Conservation (phyloP, 2,329 filamentous ascomycete genomes). For the Hymenoscyphus fructigenus region DNA sequence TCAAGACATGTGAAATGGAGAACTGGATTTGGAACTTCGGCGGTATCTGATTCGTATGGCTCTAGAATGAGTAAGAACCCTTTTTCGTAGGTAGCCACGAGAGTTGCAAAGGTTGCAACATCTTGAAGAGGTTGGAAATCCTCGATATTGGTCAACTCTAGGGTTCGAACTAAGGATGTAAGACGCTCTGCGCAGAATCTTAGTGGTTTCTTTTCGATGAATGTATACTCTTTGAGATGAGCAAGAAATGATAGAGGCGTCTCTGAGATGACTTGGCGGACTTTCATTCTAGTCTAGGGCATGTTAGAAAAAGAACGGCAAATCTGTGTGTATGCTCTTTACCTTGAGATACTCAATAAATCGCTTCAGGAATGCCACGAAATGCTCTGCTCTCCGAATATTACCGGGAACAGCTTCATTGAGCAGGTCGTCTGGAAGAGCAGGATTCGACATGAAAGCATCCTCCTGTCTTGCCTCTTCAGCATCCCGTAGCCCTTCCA, state of each 20-base stretch:
- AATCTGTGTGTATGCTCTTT: slow-evolving; percentile 10
- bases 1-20: slow-evolving; percentile 96
- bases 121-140: slow-evolving; percentile 97
- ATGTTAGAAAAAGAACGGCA: slow-evolving; percentile 11
- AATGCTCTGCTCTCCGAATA: slow-evolving; percentile 93
- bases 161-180: slow-evolving; percentile 88
- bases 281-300: slow-evolving; percentile 89
- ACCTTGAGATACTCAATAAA: slow-evolving; percentile 96
- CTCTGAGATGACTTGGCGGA: slow-evolving; percentile 94
- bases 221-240: slow-evolving; percentile 92
- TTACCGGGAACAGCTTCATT: slow-evolving; percentile 97
- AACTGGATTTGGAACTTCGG: slow-evolving; percentile 94
- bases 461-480: slow-evolving; percentile 91
- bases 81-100: slow-evolving; percentile 95
- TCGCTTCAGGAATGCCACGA: slow-evolving; percentile 88
- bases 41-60: slow-evolving; percentile 92
- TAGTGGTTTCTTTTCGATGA: slow-evolving; percentile 94
- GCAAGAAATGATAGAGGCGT: slow-evolving; percentile 91
- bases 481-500: slow-evolving; percentile 83
- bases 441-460: slow-evolving; percentile 95
- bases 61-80: slow-evolving; percentile 96
- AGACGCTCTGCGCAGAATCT: slow-evolving; percentile 93
- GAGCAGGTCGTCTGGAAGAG: slow-evolving; percentile 86
- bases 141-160: slow-evolving; percentile 96
- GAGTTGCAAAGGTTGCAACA: slow-evolving; percentile 93